Conservation (phyloP, 768 basidiomycete genomes). For the Hericium alpestre region DNA sequence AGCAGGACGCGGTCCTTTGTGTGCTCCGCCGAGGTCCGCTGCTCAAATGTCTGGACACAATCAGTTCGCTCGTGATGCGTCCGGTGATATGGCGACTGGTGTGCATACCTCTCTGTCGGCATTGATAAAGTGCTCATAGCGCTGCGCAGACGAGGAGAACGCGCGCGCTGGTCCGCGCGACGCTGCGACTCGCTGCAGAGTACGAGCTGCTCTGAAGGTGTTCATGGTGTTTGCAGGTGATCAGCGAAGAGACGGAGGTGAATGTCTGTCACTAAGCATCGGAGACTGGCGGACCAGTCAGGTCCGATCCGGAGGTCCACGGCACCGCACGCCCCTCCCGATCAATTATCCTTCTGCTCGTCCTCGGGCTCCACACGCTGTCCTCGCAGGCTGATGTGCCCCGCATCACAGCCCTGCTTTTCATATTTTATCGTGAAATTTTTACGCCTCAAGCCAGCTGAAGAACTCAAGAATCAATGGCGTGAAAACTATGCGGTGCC, state of each 20-base stretch:
- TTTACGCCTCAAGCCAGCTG: too few species aligned
- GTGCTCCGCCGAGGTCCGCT: constrained; percentile 19
- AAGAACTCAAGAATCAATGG: too few species aligned
- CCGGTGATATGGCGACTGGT: background rate
- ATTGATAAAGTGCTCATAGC: constrained; percentile 32
- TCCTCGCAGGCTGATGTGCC: too few species aligned
- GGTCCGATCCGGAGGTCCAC: too few species aligned
- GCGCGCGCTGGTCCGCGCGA: constrained; percentile 5
- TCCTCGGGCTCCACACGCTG: too few species aligned
- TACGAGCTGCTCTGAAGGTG: background rate
- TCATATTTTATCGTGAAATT: too few species aligned
- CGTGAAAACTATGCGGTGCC: too few species aligned
- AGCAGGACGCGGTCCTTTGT: constrained; percentile 46
- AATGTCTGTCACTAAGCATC: too few species aligned
- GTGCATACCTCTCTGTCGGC: constrained; percentile 34
- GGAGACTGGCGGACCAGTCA: too few species aligned
- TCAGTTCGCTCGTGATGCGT: background rate
- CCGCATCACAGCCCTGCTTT: too few species aligned
- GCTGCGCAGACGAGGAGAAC: constrained; percentile 34
- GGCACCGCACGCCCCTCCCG: too few species aligned
- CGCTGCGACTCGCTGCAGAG: background rate
- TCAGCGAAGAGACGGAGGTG: background rate
- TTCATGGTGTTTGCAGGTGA: background rate
- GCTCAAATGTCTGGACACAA: constrained; percentile 24
- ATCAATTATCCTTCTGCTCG: too few species aligned